Evolutionary conservation across 768 basidiomycete genomes (phyloP).

Genomic region (Tylopilus sp.): DNA sequence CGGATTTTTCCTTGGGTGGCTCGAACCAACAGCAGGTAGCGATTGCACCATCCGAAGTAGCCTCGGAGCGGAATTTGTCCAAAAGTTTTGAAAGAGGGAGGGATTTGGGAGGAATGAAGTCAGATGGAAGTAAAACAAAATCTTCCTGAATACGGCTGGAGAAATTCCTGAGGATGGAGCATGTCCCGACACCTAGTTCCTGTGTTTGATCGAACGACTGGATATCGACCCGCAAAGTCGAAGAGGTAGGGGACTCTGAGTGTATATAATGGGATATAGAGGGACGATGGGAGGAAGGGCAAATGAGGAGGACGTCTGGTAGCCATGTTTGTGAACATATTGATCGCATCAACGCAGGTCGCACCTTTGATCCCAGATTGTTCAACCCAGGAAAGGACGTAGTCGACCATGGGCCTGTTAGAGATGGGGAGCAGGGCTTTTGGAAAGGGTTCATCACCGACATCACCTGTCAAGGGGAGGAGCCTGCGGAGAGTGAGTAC

Average conservation of each 20-base stretch:
- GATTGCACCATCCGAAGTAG: slow-evolving; percentile 58
- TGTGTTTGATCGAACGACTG: slow-evolving; percentile 77
- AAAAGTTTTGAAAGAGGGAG: slow-evolving; percentile 69
- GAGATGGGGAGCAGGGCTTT: slow-evolving; percentile 87
- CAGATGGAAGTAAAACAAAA: slow-evolving; percentile 88
- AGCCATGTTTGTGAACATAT: slow-evolving; percentile 5
- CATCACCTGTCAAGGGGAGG: slow-evolving; percentile 66
- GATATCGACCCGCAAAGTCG: slow-evolving; percentile 69
- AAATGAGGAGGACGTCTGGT: slow-evolving; percentile 82
- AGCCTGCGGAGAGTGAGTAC: slow-evolving; percentile 45
- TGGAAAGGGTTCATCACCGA: slow-evolving; percentile 79
- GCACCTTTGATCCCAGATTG: slow-evolving; percentile 80
- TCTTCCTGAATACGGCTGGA: slow-evolving; percentile 73
- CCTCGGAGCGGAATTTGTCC: slow-evolving; percentile 78
- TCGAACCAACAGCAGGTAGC: slow-evolving; percentile 68
- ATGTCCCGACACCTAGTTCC: slow-evolving; percentile 65
- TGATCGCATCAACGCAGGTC: slow-evolving; percentile 10
- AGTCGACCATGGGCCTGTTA: slow-evolving; percentile 85
- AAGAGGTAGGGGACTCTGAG: slow-evolving; percentile 63
- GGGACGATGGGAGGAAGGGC: slow-evolving; percentile 71
- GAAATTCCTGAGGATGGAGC: slow-evolving; percentile 74
- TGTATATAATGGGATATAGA: slow-evolving; percentile 82
- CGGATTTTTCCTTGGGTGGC: slow-evolving; percentile 48
- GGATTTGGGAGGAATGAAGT: slow-evolving; percentile 76
- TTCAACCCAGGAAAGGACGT: slow-evolving; percentile 82